Evolutionary conservation across 257 asterid genomes (phyloP).

Genomic region (Schizonepeta tenuifolia): DNA sequence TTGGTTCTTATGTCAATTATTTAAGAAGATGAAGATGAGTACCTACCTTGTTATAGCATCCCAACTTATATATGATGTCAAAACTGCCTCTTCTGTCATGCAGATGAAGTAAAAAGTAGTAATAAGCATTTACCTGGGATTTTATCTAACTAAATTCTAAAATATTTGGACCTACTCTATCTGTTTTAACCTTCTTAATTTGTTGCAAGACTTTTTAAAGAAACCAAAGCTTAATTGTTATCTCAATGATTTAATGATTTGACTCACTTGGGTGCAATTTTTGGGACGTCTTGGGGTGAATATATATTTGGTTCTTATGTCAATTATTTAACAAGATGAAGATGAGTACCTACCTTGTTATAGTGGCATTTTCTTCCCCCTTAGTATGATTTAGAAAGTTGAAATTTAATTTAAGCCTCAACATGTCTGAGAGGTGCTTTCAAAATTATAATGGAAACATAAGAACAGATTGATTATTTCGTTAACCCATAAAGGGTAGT

Average conservation of each 20-base stretch:
- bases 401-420: not conserved
- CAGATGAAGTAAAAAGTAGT: not conserved
- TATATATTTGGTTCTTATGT: not conserved
- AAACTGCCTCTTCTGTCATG: not conserved
- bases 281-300: not conserved
- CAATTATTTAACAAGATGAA: too few species aligned
- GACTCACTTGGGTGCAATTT: not conserved
- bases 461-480: not conserved
- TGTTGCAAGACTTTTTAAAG: not conserved
- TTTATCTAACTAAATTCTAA: not conserved
- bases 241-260: not conserved
- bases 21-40: too few species aligned
- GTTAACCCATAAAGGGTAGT: slow-evolving; percentile 8
- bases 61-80: not conserved
- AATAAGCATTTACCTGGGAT: not conserved
- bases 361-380: too few species aligned
- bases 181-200: slow-evolving; percentile 4
- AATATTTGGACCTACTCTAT: not conserved
- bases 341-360: too few species aligned
- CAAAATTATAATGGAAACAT: not conserved
- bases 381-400: too few species aligned
- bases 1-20: too few species aligned
- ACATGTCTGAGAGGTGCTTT: not conserved
- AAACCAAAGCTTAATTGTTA: not conserved
- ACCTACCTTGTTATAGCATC: too few species aligned